Evolutionary conservation across 768 basidiomycete species (phyloP), one percentile per base, ranked within the genome.

Genomic region (Tulasnella sp.): DNA sequence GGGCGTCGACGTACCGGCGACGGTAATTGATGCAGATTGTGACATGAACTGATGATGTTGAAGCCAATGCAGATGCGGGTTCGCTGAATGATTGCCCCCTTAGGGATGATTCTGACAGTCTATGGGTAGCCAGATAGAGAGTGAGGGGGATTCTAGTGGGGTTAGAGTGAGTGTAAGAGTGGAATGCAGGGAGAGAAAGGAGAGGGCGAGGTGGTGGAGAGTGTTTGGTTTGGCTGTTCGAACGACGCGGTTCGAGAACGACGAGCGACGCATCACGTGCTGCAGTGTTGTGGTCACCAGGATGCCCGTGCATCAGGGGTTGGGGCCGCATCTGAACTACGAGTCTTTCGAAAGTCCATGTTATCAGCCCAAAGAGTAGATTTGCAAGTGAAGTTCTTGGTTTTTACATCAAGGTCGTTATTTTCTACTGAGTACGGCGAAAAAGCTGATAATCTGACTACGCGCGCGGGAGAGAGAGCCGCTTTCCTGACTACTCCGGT

Each of bases 1-100:
- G 46, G 78, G 42, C 40, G 20, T 57, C 37, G 40, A 82, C 87
- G 75, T 77, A 92, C 93, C 93, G 84, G 92, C 93, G 77, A 95
- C 94, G 73, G 91, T 92, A 82, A 95, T 95, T 81, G 93, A 93
- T 84, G 93, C 93, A 81, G 93, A 91, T 83, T 92, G 77, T 29
- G 79, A 80, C 79, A 80, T 80, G 75, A 48, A 67, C 61, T 67
- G 61, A 67, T 35, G 61, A 35, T 67, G 61, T 67, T 67, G 61
- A 35, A 29, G 26, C 61, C 16, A 13, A 11, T 67, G 23, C 26
- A 4, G 51, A n/a, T n/a, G 51, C 23, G 26, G 26, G 61, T 67
- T 67, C 61, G 61, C 61, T 13, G n/a, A 35, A 35, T 67, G 32
- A 73, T 48, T n/a, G 37, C 15, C 20, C 26, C n/a, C 39, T 23